Base-by-base conservation (phyloP, 2,329 filamentous ascomycete species). In the Pseudogymnoascus sp. region DNA sequence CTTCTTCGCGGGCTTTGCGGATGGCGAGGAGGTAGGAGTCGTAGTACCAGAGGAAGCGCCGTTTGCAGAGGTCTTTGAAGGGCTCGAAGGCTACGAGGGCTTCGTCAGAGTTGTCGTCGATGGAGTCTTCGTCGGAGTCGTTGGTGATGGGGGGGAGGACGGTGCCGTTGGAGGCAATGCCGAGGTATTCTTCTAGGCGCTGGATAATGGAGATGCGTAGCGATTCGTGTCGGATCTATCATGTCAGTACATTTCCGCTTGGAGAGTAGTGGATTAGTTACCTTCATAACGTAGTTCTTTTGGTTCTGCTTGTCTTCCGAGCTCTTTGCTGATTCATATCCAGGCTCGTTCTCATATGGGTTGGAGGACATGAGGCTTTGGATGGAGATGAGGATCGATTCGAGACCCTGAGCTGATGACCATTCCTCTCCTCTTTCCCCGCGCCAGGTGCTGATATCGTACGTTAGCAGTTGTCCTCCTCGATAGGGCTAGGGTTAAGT, bases 281-380 rank as follows among this genome's bases (percentile, higher is more conserved):
- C 90, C 84, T 96, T 97, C 60, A 87, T 84, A 11, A 89, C 82
- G 71, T 97, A 97, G 8, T 85, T 81, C 65, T 84, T 82, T 74
- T 93, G 90, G 64, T 87, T 82, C 74, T 87, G 85, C 75, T 90
- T 88, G 73, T 96, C 91, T 3, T 81, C 77, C 0, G 81, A 77
- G 7, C 84, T 81, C 53, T 88, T 88, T 11, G 87, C 84, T 65
- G 89, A 83, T 73, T 98, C 93, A 69, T 91, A 97, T 5, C 95
- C 95, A 1, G 95, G 95, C 74, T 99, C 95, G 70, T 98, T 97
- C 73, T 95, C 91, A 75, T 96, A 98, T 0, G 93, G 95, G 70
- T 97, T 96, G 28, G 85, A 78, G 0, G 92, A 96, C 89, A 99
- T 93, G 50, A 99, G 80, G 74, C 93, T 97, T 76, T 99, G 95